Evolutionary conservation across 495 filamentous ascomycete species (phyloP).

Genomic region (Lepidopterella palustris): DNA sequence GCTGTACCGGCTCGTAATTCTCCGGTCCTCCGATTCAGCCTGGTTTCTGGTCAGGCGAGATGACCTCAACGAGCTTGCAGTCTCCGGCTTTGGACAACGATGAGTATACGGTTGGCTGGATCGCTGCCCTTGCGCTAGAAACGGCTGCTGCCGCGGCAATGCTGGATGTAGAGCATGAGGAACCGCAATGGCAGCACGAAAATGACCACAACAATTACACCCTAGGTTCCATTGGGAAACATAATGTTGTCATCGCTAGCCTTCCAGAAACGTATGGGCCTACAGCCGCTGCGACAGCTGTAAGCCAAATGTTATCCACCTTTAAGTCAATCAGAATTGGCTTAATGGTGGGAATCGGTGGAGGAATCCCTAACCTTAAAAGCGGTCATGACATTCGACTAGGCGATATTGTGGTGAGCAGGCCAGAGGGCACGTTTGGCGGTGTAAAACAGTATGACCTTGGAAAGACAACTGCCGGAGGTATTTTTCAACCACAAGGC

Average conservation of each 20-base stretch:
- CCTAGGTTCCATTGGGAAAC: conserved; percentile 29
- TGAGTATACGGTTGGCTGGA: background rate
- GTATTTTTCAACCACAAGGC: background rate
- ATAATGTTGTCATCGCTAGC: conserved; percentile 38
- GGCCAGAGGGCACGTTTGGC: conserved; percentile 25
- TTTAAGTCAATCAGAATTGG: background rate
- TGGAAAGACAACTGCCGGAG: background rate
- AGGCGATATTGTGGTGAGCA: conserved; percentile 39
- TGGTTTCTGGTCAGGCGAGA: background rate
- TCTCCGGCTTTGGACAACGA: background rate
- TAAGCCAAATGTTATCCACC: conserved; percentile 12
- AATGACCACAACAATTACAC: conserved; percentile 28
- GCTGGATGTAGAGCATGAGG: background rate
- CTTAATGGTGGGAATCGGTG: conserved; percentile 25
- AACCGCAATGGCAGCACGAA: conserved; percentile 1
- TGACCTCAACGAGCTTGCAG: too few relatives aligned
- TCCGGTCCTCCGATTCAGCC: background rate
- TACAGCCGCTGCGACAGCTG: conserved; percentile 23
- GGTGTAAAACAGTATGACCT: conserved; percentile 37
- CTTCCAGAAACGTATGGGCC: conserved; percentile 31
- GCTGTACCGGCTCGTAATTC: background rate
- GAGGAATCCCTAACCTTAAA: conserved; percentile 28
- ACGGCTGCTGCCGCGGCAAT: background rate
- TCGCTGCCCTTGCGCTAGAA: background rate
- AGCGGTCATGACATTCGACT: conserved; percentile 30